Conservation (phyloP, 352 stramenopile genomes). For the Globisporangium parvum region DNA sequence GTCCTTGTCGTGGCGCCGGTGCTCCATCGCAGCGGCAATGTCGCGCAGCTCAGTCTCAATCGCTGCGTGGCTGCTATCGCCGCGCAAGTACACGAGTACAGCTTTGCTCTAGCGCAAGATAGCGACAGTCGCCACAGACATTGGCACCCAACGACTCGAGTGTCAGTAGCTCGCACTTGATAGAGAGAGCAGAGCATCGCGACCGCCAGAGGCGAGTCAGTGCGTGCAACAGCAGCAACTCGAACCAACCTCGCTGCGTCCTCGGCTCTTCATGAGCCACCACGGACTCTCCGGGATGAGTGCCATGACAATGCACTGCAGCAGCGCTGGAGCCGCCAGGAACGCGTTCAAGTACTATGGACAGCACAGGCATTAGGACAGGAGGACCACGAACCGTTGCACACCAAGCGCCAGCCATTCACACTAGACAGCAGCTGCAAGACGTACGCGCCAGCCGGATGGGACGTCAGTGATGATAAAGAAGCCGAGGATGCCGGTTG, state of each 20-base stretch:
- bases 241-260: constrained; percentile 26
- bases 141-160: no score
- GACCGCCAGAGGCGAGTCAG: not conserved
- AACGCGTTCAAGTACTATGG: constrained; percentile 64
- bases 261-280: constrained; percentile 81
- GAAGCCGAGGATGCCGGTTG: constrained; percentile 67
- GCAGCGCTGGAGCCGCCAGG: constrained; percentile 51
- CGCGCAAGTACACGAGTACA: constrained; percentile 36
- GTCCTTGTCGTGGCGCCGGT: constrained; percentile 31
- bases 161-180: not conserved
- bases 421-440: no score
- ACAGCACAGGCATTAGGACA: not conserved
- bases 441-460: constrained; percentile 71
- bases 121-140: not conserved
- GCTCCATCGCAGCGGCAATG: constrained; percentile 59
- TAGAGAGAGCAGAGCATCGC: not conserved
- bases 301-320: constrained; percentile 48
- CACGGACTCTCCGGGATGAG: constrained; percentile 85
- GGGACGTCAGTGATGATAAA: constrained; percentile 70
- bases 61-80: constrained; percentile 19
- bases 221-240: not conserved
- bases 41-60: constrained; percentile 60
- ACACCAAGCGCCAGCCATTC: no score
- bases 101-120: constrained; percentile 14
- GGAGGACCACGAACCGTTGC: no score